Base-by-base conservation (phyloP, 2,329 filamentous ascomycete genomes). In the Paracorniculantispora psalliotae region DNA sequence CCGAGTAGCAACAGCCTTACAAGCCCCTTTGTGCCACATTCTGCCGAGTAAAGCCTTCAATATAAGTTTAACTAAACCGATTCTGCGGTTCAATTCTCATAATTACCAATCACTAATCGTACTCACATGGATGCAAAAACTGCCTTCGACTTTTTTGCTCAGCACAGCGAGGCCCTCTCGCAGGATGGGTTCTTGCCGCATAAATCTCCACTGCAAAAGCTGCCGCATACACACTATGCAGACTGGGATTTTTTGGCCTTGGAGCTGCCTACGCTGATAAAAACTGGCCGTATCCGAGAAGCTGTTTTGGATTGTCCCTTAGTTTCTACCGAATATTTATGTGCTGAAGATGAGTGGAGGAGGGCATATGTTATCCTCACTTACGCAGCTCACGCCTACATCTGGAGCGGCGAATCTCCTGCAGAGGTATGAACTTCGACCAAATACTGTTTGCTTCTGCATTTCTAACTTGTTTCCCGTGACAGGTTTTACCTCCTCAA, bases 341-440 rank as follows among this genome's bases (percentile, higher is more conserved):
- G 17, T 17, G 26, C 5, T 1, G 86, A 90, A 64, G 73, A 81
- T 1, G 89, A 96, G 76, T 94, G 90, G 90, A 81, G 88, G 63
- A 80, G 92, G 64, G 91, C 91, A 59, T 96, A 96, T 71, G 81
- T 87, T 2, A 79, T 96, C 5, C 77, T 96, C 41, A 85, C 83
- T 0, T 94, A 96, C 67, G 81, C 96, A 57, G 81, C 90, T 1
- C 91, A 97, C 72, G 87, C 84, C 12, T 96, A 96, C 72, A 86
- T 97, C 23, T 97, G 93, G 93, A 91, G 91, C 59, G 90, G 89
- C 23, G 83, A 89, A 46, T 80, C 77, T 57, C 88, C 92, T 1
- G 79, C 81, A 61, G 89, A 94, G 75, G 90, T 92, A 67, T 66
- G 74, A 53, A 10, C 3, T 25, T 10, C 17, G 35, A 13, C 12